phyloP scores from a whole-genome alignment of 768 basidiomycete genomes.

The Dioszegia hungarica region DNA sequence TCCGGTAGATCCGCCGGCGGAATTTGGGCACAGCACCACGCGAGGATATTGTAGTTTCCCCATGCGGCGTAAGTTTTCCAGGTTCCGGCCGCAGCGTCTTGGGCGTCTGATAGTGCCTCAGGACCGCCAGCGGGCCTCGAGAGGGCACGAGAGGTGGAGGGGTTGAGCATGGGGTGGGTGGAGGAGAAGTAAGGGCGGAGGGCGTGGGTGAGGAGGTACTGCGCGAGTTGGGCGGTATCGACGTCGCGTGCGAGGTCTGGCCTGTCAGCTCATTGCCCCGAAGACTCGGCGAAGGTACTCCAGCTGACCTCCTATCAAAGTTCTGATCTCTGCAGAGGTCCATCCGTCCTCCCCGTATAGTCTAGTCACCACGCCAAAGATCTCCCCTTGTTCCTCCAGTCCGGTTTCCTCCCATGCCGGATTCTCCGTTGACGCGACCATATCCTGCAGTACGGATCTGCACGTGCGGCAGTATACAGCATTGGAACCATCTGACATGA shows the following conservation, averaged over 20 bases:
- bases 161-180: conserved; percentile 35
- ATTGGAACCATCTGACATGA: too few species aligned
- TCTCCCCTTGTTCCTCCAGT: conserved; percentile 16
- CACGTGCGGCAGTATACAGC: too few species aligned
- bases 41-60: conserved; percentile 30
- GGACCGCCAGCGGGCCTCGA: conserved; percentile 27
- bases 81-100: conserved; percentile 22
- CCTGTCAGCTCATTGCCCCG: neutral
- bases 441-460: neutral
- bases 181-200: conserved; percentile 27
- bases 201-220: conserved; percentile 15
- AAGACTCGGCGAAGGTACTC: neutral
- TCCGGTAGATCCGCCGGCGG: conserved; percentile 11
- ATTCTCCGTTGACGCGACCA: neutral
- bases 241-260: neutral
- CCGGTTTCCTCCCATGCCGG: neutral
- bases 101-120: conserved; percentile 28
- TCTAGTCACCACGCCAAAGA: conserved; percentile 8
- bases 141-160: conserved; percentile 26
- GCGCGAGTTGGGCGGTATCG: conserved; percentile 1
- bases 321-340: conserved; percentile 6
- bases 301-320: conserved; percentile 19
- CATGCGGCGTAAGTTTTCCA: conserved; percentile 28
- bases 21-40: conserved; percentile 16
- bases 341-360: conserved; percentile 18